A percentile compares a stretch with the other conserved stretches of the same genome.
phyloP scores from a whole-genome alignment of 2,329 filamentous ascomycete genomes.

The Aspergillus spinulosporus region DNA sequence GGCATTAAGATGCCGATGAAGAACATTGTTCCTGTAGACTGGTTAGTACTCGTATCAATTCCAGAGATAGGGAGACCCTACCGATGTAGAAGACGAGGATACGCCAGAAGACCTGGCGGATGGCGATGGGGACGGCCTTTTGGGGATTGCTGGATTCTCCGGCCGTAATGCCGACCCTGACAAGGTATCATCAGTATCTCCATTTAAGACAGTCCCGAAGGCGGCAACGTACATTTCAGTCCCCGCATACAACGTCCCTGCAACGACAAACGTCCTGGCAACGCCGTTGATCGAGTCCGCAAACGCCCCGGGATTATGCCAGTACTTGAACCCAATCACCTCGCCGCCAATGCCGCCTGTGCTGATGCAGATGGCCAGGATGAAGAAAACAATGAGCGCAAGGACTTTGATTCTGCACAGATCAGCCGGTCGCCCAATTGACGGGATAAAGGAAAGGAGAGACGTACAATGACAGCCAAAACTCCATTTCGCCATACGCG shows the following conservation, averaged over 20 bases:
- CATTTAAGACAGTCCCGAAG: too few relatives aligned
- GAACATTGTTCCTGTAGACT: slow-evolving; percentile 50
- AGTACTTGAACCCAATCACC: slow-evolving; percentile 71
- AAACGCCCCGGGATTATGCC: slow-evolving; percentile 67
- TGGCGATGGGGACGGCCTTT: slow-evolving; percentile 48
- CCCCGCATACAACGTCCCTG: slow-evolving; percentile 35
- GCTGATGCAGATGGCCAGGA: slow-evolving; percentile 73
- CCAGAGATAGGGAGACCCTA: slow-evolving; percentile 14
- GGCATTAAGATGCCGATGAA: slow-evolving; percentile 75
- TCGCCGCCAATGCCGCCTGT: slow-evolving; percentile 64
- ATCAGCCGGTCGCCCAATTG: too few relatives aligned
- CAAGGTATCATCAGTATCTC: too few relatives aligned
- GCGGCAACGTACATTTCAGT: slow-evolving; percentile 21
- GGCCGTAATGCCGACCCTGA: slow-evolving; percentile 34
- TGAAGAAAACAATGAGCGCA: slow-evolving; percentile 74
- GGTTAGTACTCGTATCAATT: too few relatives aligned
- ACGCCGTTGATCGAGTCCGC: slow-evolving; percentile 56
- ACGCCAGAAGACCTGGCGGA: slow-evolving; percentile 44
- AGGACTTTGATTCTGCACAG: slow-evolving; percentile 58
- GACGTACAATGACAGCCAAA: slow-evolving; percentile 65
- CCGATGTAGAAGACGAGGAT: slow-evolving; percentile 61
- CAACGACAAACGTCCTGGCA: slow-evolving; percentile 37
- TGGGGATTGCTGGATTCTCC: slow-evolving; percentile 45
- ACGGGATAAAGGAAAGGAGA: too few relatives aligned
- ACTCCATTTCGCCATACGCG: slow-evolving; percentile 72